Evolutionary conservation across 345 rosid genomes (phyloP).

Genomic region (Litchi chinensis): DNA sequence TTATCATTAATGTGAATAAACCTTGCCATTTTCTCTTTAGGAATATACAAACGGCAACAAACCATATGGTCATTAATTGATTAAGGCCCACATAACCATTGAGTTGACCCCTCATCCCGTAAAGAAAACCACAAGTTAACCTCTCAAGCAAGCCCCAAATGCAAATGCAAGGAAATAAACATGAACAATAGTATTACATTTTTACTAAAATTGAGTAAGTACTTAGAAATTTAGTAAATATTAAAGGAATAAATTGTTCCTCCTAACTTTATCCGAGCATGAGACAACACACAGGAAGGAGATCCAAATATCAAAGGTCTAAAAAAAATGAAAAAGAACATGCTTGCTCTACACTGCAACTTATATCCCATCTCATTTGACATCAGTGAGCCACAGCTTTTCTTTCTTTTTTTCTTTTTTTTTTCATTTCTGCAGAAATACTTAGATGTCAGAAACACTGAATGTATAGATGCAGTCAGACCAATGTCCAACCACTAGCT

Average conservation of each 20-base stretch:
- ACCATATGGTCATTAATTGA: background rate
- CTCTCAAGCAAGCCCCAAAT: background rate
- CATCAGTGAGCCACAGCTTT: background rate
- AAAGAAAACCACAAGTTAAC: background rate
- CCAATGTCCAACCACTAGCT: background rate
- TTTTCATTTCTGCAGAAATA: background rate
- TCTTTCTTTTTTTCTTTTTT: background rate
- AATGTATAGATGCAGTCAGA: background rate
- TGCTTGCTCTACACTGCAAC: background rate
- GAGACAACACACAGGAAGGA: background rate
- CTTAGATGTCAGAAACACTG: background rate
- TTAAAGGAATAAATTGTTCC: conserved; percentile 5
- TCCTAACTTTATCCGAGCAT: background rate
- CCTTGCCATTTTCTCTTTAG: background rate
- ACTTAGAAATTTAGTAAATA: background rate
- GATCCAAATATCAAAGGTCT: background rate
- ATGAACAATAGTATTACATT: background rate
- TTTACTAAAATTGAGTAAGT: background rate
- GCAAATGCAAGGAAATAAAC: background rate
- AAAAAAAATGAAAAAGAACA: background rate
- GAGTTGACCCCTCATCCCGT: background rate
- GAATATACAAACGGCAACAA: background rate
- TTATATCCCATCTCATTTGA: background rate
- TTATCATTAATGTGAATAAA: background rate
- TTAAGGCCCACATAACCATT: background rate